Percentiles rank a stretch among this genome's conserved stretches.
Evolutionary conservation across 371 early-diverging fungal species (phyloP).

Genomic region (Mortierella sp.): DNA sequence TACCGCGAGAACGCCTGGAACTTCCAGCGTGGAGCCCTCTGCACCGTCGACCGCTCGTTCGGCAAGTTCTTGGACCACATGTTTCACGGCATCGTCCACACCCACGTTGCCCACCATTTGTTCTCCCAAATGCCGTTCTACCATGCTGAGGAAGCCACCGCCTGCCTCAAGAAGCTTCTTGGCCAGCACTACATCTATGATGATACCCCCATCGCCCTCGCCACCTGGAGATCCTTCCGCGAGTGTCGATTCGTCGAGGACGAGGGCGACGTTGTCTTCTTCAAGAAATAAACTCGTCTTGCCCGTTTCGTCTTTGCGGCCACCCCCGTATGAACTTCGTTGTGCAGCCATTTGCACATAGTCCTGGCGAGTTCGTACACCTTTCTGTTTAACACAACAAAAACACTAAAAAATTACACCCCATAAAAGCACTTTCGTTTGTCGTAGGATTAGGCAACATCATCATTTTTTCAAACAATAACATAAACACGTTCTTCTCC

Average conservation of each 20-base stretch:
- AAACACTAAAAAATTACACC: background rate
- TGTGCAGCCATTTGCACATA: background rate
- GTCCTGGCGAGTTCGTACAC: background rate
- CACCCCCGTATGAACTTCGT: background rate
- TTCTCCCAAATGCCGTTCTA: slow-evolving; percentile 95
- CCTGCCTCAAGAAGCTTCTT: slow-evolving; percentile 77
- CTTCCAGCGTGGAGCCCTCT: slow-evolving; percentile 88
- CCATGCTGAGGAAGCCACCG: slow-evolving; percentile 88
- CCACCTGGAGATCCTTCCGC: slow-evolving; percentile 74
- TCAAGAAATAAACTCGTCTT: slow-evolving; percentile 59
- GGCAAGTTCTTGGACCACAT: slow-evolving; percentile 84
- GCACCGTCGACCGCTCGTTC: slow-evolving; percentile 87
- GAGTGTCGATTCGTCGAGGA: slow-evolving; percentile 90
- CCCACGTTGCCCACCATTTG: slow-evolving; percentile 91
- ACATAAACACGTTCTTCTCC: background rate
- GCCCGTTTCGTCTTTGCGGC: background rate
- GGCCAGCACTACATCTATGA: slow-evolving; percentile 84
- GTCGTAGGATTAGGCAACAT: background rate
- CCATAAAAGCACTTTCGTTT: slow-evolving; percentile 6
- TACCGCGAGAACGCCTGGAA: slow-evolving; percentile 85
- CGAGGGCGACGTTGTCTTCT: slow-evolving; percentile 77
- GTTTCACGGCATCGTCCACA: slow-evolving; percentile 87
- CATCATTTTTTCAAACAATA: background rate
- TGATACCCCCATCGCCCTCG: slow-evolving; percentile 70
- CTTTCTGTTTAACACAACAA: background rate